Percentiles rank a stretch among this genome's conserved stretches.
These are phyloP conservation scores for Marasmius oreades DNA, from an alignment of 1,284 basidiomycete genomes.

Conservation along the genomic window DNA sequence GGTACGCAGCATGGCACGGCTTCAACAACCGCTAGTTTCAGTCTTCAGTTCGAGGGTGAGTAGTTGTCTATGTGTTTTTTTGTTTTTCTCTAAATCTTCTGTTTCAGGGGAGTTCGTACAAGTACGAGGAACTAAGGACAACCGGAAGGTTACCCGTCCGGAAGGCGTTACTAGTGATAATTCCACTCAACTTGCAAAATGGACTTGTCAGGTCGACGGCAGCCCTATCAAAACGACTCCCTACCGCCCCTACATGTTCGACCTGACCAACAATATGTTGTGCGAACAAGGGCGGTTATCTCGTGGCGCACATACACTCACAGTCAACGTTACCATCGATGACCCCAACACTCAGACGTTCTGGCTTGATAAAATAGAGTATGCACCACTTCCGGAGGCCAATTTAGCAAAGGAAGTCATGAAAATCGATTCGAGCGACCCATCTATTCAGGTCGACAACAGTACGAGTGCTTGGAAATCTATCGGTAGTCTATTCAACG, in stretches of 20 bases:
- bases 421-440: background rate
- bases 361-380: background rate
- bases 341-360: background rate
- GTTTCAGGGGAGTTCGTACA: background rate
- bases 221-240: background rate
- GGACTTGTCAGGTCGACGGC: conserved; percentile 1
- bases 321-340: background rate
- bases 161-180: background rate
- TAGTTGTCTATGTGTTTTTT: background rate
- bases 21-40: background rate
- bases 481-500: background rate
- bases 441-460: background rate
- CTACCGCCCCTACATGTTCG: background rate
- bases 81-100: background rate
- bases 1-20: background rate
- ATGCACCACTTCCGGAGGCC: background rate
- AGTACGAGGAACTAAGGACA: conserved; percentile 1
- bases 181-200: background rate
- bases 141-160: background rate
- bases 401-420: background rate
- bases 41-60: background rate
- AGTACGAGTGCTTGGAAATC: background rate
- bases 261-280: background rate
- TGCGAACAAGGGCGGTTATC: background rate
- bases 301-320: background rate